Conservation (phyloP, 441 rosid genomes). For the Capsella rubella region DNA sequence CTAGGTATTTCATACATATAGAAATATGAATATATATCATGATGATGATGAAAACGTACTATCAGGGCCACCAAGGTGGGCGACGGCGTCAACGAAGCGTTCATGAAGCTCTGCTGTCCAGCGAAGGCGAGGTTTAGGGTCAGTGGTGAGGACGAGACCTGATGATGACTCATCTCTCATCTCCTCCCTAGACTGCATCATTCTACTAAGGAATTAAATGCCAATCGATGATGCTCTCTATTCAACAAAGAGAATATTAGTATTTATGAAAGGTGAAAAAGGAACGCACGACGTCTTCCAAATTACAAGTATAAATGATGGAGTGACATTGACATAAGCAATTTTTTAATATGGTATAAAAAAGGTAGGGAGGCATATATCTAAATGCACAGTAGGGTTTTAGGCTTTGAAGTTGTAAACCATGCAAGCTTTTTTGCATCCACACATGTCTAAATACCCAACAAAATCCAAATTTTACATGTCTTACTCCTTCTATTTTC, state of each 20-base stretch:
- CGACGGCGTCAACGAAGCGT: conserved; percentile 75
- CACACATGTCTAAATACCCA: conserved; percentile 39
- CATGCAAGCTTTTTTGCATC: conserved; percentile 34
- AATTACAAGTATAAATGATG: background rate
- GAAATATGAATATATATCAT: background rate
- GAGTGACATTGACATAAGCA: conserved; percentile 24
- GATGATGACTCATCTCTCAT: conserved; percentile 46
- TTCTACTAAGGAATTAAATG: conserved; percentile 8
- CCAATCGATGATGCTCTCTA: conserved; percentile 19
- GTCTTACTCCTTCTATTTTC: conserved; percentile 12
- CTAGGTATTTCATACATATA: background rate
- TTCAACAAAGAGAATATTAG: conserved; percentile 38
- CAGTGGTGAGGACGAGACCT: conserved; percentile 67
- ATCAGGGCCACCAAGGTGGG: conserved; percentile 78
- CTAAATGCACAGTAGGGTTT: conserved; percentile 17
- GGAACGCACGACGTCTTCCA: conserved; percentile 28
- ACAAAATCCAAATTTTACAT: background rate
- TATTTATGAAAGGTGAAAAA: conserved; percentile 36
- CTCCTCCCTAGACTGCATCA: conserved; percentile 41
- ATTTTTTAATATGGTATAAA: background rate
- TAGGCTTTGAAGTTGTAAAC: conserved; percentile 37
- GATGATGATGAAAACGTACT: conserved; percentile 45
- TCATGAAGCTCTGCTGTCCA: conserved; percentile 80
- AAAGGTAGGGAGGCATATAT: conserved; percentile 10
- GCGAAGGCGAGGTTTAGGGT: conserved; percentile 79